Percentiles rank a stretch among this genome's conserved stretches.
These are phyloP conservation scores for Spongospora subterranea DNA, from an alignment of 208 protist genomes.

Conservation along the genomic window DNA sequence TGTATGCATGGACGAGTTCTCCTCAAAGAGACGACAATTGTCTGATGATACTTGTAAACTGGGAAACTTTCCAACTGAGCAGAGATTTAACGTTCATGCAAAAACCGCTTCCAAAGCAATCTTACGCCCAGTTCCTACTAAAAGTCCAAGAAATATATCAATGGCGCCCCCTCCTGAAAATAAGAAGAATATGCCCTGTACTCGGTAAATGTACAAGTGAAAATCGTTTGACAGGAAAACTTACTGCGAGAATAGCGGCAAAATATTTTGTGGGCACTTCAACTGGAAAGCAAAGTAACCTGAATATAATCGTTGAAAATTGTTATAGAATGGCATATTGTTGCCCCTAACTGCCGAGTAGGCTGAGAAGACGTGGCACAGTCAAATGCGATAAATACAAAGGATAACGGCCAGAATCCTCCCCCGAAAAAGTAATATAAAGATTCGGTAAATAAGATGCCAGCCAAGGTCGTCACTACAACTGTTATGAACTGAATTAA, in stretches of 20 bases:
- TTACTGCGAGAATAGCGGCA: not conserved
- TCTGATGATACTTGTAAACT: not conserved
- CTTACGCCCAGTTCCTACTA: not conserved
- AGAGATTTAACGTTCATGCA: not conserved
- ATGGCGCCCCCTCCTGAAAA: not conserved
- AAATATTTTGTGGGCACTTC: not conserved
- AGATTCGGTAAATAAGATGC: not conserved
- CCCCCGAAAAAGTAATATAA: not conserved
- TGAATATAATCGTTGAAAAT: not conserved
- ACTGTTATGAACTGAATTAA: slow-evolving; percentile 52
- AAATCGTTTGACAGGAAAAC: not conserved
- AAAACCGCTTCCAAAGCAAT: not conserved
- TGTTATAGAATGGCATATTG: too few species aligned
- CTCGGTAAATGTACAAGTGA: not conserved
- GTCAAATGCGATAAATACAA: slow-evolving; percentile 9
- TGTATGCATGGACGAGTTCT: not conserved
- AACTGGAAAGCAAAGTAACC: not conserved
- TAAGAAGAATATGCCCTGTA: not conserved
- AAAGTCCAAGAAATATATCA: not conserved
- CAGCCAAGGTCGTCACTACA: slow-evolving; percentile 3
- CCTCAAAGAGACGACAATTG: not conserved
- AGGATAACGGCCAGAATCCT: slow-evolving; percentile 28
- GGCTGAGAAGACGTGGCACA: not conserved
- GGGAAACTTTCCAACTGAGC: not conserved
- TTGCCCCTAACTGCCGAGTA: too few species aligned